Base-by-base conservation (phyloP, 208 protist species). In the Trypanosoma conorhini region DNA sequence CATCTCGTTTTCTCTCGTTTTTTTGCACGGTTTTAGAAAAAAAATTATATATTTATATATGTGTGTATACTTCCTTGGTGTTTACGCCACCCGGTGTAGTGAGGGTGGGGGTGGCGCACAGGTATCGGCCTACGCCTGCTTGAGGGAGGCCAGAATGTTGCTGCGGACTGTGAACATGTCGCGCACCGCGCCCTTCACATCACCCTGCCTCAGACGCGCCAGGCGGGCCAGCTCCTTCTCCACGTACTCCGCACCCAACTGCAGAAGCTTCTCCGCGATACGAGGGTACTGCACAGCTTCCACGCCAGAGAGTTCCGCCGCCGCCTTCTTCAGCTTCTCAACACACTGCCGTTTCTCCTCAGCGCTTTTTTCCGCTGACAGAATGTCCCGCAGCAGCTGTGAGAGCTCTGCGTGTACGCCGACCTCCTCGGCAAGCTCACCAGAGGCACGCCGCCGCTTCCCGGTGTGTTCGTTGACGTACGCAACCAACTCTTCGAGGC, bases 381-480 rank as follows among this genome's bases (percentile, higher is more conserved):
- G 50, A 19, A 63, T 30, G 15, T 67, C 70, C 24, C 69, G 54
- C 8, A 69, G 21, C 8, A 76, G 52, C 46, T 66, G 57, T 28
- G 74, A 72, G 38, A 92, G 55, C 35, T 54, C 67, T 17, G 56
- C 71, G 5, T 77, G 7, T 3, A 90, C 78, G 28, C 89, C 89
- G 51, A 70, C 68, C n/a, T 74, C 59, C 59, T 54, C 62, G 4
- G 69, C 64, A n/a, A 92, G 56, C 44, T 88, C 86, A 31, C 89
- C 89, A 67, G 82, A 74, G 50, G 64, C 26, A 7, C 84, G 71
- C 12, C 89, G 86, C 12, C 77, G 35, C 48, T 75, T 86, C n/a
- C 68, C 63, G 28, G 78, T 66, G 46, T 79, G 38, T 57, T 83
- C 50, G 65, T 96, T 94, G 30, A 96, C 66, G 62, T 87, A 96